Evolutionary conservation across 2,329 filamentous ascomycete species (phyloP).

Genomic region (Fusarium setosum): DNA sequence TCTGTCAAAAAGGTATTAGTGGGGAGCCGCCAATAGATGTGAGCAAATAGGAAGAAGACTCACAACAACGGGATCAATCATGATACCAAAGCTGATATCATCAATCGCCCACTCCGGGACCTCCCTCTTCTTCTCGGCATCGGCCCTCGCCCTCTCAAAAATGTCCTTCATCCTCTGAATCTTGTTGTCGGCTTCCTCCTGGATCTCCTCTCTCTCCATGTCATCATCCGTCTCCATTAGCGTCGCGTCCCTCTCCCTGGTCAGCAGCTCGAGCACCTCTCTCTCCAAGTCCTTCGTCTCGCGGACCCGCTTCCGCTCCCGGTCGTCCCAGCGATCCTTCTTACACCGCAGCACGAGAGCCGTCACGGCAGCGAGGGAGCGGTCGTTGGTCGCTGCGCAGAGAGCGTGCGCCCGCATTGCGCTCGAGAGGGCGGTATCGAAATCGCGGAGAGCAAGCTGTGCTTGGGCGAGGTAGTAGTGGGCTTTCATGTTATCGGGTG

Average conservation of each 20-base stretch:
- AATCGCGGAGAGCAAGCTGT: constrained; percentile 73
- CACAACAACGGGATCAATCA: constrained; percentile 76
- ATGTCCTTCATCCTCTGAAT: constrained; percentile 55
- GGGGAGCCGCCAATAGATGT: neutral
- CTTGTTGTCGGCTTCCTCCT: constrained; percentile 60
- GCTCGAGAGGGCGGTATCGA: constrained; percentile 77
- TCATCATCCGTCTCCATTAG: constrained; percentile 55
- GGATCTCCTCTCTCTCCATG: constrained; percentile 60
- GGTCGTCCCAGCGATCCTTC: constrained; percentile 85
- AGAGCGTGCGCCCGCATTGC: constrained; percentile 79
- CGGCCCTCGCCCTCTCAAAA: constrained; percentile 63
- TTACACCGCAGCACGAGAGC: constrained; percentile 82
- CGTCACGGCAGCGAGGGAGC: constrained; percentile 77
- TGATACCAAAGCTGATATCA: constrained; percentile 79
- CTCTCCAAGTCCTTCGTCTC: constrained; percentile 68
- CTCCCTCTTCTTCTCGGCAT: constrained; percentile 61
- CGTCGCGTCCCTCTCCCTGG: constrained; percentile 57
- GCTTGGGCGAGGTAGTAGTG: constrained; percentile 87
- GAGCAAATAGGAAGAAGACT: constrained; percentile 38
- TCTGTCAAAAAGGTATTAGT: constrained; percentile 56
- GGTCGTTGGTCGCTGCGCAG: constrained; percentile 72
- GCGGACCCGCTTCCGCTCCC: constrained; percentile 71
- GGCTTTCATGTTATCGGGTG: constrained; percentile 78
- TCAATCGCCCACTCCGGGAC: constrained; percentile 84
- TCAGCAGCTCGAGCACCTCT: constrained; percentile 67